Conservation (phyloP, 1,284 basidiomycete species). For the Sporisorium reilianum region DNA sequence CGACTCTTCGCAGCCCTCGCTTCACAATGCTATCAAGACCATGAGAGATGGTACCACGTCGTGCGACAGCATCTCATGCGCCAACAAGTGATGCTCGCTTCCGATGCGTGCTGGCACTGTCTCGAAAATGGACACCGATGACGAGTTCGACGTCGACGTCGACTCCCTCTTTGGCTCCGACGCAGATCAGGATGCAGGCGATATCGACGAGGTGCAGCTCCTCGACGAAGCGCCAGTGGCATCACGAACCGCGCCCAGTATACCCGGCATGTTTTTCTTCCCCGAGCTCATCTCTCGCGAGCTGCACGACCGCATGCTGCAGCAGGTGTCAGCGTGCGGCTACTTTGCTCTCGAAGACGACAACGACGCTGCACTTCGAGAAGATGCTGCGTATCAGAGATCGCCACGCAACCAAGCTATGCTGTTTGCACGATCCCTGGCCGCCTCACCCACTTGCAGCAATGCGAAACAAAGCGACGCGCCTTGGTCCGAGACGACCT, state of each 20-base stretch:
- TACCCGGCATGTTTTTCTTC: slow-evolving; percentile 44
- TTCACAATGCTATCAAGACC: background rate
- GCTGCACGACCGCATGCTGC: slow-evolving; percentile 27
- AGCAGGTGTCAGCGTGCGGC: slow-evolving; percentile 29
- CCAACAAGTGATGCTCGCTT: background rate
- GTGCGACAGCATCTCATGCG: background rate
- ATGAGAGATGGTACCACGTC: background rate
- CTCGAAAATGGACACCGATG: slow-evolving; percentile 13
- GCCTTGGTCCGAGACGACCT: background rate
- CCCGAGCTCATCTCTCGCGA: slow-evolving; percentile 25
- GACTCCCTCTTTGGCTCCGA: slow-evolving; percentile 45
- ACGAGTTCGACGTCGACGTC: slow-evolving; percentile 15
- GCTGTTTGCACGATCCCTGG: slow-evolving; percentile 40
- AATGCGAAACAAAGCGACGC: background rate
- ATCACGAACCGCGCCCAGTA: slow-evolving; percentile 13
- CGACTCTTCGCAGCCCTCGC: background rate
- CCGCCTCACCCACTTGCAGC: background rate
- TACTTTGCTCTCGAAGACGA: slow-evolving; percentile 32
- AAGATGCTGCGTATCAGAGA: slow-evolving; percentile 3
- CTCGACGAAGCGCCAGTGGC: slow-evolving; percentile 6
- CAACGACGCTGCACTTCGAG: too few species aligned
- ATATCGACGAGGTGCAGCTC: background rate
- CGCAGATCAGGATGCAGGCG: background rate
- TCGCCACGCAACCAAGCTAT: slow-evolving; percentile 44
- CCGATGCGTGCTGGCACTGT: too few species aligned